These are phyloP conservation scores for Colletotrichum falcatum DNA, from an alignment of 2,329 filamentous ascomycete genomes.

Conservation along the genomic window DNA sequence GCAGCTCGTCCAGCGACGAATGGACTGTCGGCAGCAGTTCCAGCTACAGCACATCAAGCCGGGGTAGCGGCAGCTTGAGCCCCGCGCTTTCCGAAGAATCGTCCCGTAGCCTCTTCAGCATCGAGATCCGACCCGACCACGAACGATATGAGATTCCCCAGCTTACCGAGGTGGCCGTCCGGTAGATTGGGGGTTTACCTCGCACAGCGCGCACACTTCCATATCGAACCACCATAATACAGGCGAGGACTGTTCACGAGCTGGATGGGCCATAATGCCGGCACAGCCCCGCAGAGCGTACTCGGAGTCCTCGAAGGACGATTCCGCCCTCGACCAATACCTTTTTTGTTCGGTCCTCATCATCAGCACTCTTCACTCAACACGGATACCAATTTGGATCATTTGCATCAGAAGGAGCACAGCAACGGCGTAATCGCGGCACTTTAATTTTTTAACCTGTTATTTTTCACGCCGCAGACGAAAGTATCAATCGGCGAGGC, in stretches of 20 bases:
- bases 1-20: conserved; percentile 78
- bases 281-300: background rate
- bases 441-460: conserved; percentile 7
- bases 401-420: conserved; percentile 43
- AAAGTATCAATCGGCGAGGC: conserved; percentile 30
- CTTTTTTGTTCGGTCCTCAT: conserved; percentile 31
- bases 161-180: conserved; percentile 59
- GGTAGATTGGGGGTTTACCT: conserved; percentile 46
- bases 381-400: conserved; percentile 40
- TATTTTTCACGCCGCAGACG: conserved; percentile 24
- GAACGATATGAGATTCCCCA: conserved; percentile 52
- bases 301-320: background rate
- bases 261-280: background rate
- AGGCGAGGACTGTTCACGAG: background rate
- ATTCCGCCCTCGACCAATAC: background rate
- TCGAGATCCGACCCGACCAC: conserved; percentile 53
- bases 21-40: conserved; percentile 92
- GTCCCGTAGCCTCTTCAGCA: conserved; percentile 41
- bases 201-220: conserved; percentile 13
- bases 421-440: conserved; percentile 42
- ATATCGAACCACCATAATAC: background rate
- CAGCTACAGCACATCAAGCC: conserved; percentile 65
- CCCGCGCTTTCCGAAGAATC: conserved; percentile 60
- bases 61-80: conserved; percentile 54
- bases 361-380: conserved; percentile 36